phyloP scores from a whole-genome alignment of 2,329 filamentous ascomycete genomes.

The Cladosporium colombiae region DNA sequence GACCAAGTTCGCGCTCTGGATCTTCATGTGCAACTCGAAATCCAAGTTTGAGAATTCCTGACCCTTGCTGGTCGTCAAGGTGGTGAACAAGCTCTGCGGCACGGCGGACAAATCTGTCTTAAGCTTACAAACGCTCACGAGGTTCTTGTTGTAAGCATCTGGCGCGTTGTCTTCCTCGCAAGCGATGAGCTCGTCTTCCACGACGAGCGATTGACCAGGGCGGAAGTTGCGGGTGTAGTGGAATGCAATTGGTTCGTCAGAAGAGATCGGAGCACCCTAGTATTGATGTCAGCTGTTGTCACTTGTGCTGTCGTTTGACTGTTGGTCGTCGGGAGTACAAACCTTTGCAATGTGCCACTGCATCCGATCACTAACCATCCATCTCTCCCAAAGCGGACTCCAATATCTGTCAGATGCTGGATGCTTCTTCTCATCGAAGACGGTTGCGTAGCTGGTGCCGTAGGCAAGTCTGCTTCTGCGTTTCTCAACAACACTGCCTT shows the following conservation, averaged over 20 bases:
- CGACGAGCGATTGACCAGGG: constrained; percentile 72
- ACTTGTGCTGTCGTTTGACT: not conserved
- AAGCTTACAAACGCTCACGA: constrained; percentile 72
- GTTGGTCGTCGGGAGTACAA: constrained; percentile 30
- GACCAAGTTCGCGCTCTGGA: constrained; percentile 72
- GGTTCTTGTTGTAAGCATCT: constrained; percentile 47
- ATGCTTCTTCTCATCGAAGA: constrained; percentile 73
- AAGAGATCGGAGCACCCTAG: constrained; percentile 70
- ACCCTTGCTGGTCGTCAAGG: constrained; percentile 74
- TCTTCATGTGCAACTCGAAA: constrained; percentile 80
- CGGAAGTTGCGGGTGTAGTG: constrained; percentile 86
- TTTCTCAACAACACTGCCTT: constrained; percentile 77
- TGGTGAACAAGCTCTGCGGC: constrained; percentile 70
- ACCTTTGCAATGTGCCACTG: constrained; percentile 84
- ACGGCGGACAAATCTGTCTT: constrained; percentile 79
- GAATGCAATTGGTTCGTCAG: constrained; percentile 73
- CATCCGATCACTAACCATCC: constrained; percentile 83
- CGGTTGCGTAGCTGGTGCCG: constrained; percentile 75
- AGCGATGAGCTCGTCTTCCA: constrained; percentile 78
- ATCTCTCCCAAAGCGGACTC: constrained; percentile 76
- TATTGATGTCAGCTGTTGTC: not conserved
- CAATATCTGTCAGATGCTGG: constrained; percentile 73
- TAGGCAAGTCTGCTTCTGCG: constrained; percentile 75
- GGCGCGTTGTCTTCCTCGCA: constrained; percentile 70
- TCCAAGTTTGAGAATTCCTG: constrained; percentile 82